Evolutionary conservation across 306 rosid species (phyloP).

Genomic region (Cucurbita argyrosperma): DNA sequence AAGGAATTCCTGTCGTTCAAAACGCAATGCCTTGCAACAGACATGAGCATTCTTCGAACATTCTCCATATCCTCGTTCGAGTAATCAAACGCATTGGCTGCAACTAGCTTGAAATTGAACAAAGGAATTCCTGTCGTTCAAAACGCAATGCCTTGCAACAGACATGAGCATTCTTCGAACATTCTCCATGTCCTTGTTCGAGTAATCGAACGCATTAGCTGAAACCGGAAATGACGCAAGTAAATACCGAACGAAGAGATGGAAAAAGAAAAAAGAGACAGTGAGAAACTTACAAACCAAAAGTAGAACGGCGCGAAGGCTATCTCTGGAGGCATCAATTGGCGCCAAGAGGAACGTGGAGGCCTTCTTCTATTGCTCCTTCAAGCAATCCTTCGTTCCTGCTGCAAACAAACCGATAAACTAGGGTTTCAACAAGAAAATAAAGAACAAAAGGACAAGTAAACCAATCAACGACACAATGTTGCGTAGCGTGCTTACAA

Average conservation of each 20-base stretch:
- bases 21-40: constrained; percentile 84
- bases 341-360: constrained; percentile 75
- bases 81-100: constrained; percentile 22
- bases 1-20: constrained; percentile 55
- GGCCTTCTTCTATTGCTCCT: constrained; percentile 76
- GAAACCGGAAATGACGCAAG: constrained; percentile 16
- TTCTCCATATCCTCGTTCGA: constrained; percentile 47
- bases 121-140: constrained; percentile 55
- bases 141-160: constrained; percentile 78
- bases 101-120: constrained; percentile 52
- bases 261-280: background rate
- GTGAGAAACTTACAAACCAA: constrained; percentile 36
- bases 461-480: background rate
- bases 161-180: constrained; percentile 51
- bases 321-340: constrained; percentile 66
- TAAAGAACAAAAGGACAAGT: background rate
- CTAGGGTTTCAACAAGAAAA: constrained; percentile 18
- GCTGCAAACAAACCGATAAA: constrained; percentile 35
- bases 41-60: constrained; percentile 42
- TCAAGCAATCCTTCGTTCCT: constrained; percentile 94
- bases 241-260: background rate
- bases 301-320: constrained; percentile 46
- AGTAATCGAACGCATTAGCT: constrained; percentile 24
- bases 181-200: constrained; percentile 48
- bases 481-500: constrained; percentile 22